Base-by-base conservation (phyloP, 2,329 filamentous ascomycete species). In the Penicillium sp. region DNA sequence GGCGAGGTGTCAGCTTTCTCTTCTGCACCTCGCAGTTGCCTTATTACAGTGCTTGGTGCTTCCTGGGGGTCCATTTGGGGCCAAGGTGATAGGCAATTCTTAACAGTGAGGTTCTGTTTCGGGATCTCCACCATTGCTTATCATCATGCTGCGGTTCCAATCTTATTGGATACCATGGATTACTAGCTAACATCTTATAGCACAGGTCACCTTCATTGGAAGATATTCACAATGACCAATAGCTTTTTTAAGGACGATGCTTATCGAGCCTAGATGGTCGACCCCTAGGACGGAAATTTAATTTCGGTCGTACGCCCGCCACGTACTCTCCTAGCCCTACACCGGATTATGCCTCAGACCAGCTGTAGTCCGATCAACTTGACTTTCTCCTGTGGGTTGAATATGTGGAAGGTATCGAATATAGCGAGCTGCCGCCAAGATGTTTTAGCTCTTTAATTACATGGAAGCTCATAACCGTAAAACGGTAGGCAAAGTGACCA, bases 401-500 rank as follows among this genome's bases (percentile, higher is more conserved):
- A 53, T 59, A 44, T 51, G 36, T 55, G 37, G 44, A 49, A 48
- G 45, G 52, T 41, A 27, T 42, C 41, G 46, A 60, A 55, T 64
- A 61, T 39, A 43, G 65, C 43, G 50, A 64, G 32, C 3, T 51
- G 29, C 54, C 43, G 15, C 56, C 54, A 12, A 50, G 44, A 53
- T 60, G 55, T 44, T 39, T 34, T 5, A 13, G 7, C n/a, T 34
- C 18, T 5, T 18, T 9, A 15, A 33, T 33, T 17, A n/a, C 24
- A 27, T 27, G 24, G 24, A 27, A 27, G 24, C 24, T 27, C 41
- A 57, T 49, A 36, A 65, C 44, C 52, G 58, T 27, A 61, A 58
- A 49, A 24, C 23, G 32, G 58, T 61, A 37, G 50, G 52, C 42
- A 61, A 43, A 46, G 55, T 56, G 27, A 67, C 63, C 21, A 58